Evolutionary conservation across 2,329 filamentous ascomycete genomes (phyloP), one percentile per base, ranked within the genome.

Genomic region (Exophiala bonariae): DNA sequence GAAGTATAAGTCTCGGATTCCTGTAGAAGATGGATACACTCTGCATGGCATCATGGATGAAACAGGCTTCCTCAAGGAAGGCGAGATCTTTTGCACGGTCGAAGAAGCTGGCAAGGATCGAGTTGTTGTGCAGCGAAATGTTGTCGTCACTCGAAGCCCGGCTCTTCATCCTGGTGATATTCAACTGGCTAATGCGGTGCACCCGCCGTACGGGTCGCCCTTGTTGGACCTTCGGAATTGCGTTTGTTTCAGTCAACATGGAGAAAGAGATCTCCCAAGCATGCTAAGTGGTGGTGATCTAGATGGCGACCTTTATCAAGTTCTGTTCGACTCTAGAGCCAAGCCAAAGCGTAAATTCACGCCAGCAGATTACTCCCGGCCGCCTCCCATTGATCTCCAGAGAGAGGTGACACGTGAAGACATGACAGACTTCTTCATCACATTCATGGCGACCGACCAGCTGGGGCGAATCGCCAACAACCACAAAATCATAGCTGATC

Each of bases 21-120:
- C 80, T 0, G 78, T 95, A 0, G 66, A 77, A 0, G 64, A 83
- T 13, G 89, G 87, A 0, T 77, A 84, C n/a, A 90, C 87, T 0
- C 73, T 95, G 0, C 90, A 89, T 57, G 89, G 89, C 0, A 76
- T 95, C 41, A 87, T 93, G 80, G 89, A 95, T 52, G 89, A 95
- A 64, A 89, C 86, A 0, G 81, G 79, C 0, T 79, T 76, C 28
- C 71, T 95, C 0, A 55, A 76, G 8, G 82, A 88, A 59, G 78
- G 79, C 1, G 73, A 95, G 53, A 77, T 92, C 0, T 91, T 83
- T 57, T 77, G 87, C 43, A 77, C 79, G 0, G 81, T 78, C 30
- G 72, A 82, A 36, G 70, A 50, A 37, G 59, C 66, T 11, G 58
- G 67, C 14, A 59, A 59, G 3, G 41, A 58, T 30, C 52, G 57